Evolutionary conservation across 2,329 filamentous ascomycete genomes (phyloP), one percentile per base, ranked within the genome.

Genomic region (Fusarium stilboides): DNA sequence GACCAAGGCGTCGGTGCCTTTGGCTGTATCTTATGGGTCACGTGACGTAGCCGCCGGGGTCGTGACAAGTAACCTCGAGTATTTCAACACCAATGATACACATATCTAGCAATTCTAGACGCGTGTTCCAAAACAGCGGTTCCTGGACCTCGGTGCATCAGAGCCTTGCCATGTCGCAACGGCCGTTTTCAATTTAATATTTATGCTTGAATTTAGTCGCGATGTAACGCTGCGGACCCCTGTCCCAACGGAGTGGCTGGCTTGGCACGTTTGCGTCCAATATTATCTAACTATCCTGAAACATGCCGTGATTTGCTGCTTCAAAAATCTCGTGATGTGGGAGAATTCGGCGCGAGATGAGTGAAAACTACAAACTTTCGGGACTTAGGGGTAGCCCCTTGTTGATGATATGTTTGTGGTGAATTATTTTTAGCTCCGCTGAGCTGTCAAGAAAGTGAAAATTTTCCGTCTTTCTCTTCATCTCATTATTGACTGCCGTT

Each of bases 191-290:
- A 65, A 51, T 36, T 31, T 34, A 26, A 33, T 8, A 10, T 34
- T 36, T 49, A 59, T 37, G 46, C 52, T 65, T 65, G 31, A 58
- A n/a, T 7, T 26, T 22, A 14, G 60, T 20, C 33, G 13, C 26
- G 14, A 49, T 22, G 34, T 15, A 42, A 33, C 28, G 17, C 28
- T 42, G 44, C 9, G 24, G 22, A 46, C 33, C n/a, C 39, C 13
- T 14, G 19, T 14, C 19, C 17, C 37, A 15, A 43, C 40, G 34
- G 5, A 4, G 4, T 28, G 33, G 10, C 10, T 43, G 22, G 28
- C 53, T 65, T 65, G 53, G 61, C 62, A 45, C 31, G 40, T 47
- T 57, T 57, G 31, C 20, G 40, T 49, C 19, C n/a, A 53, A 20
- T 34, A 14, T 28, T 45, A 8, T 51, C 37, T 40, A 22, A 33